phyloP scores from a whole-genome alignment of 1,139 yeast species.

The Protomyces macrosporus region DNA sequence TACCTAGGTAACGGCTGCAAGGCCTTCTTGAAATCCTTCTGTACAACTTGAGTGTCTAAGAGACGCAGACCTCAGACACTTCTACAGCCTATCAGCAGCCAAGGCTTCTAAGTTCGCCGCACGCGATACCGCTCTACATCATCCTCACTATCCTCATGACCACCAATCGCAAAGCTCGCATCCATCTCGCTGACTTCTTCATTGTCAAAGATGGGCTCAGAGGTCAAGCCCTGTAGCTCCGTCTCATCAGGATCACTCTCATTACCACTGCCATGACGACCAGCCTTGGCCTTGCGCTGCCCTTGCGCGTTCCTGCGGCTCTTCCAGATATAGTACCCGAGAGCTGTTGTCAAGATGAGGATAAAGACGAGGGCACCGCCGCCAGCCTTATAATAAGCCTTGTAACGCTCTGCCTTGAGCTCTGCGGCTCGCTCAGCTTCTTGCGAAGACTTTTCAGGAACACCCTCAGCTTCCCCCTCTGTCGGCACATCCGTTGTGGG shows the following conservation, averaged over 20 bases:
- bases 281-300: slow-evolving; percentile 22
- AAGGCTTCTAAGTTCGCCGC: background rate
- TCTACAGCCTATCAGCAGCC: too few species aligned
- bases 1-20: too few species aligned
- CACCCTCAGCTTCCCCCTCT: slow-evolving; percentile 22
- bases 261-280: slow-evolving; percentile 6
- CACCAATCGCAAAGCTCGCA: background rate
- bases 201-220: background rate
- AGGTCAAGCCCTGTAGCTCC: slow-evolving; percentile 31
- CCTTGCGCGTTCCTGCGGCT: slow-evolving; percentile 28
- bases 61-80: too few species aligned
- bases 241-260: slow-evolving; percentile 14
- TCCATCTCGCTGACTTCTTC: background rate
- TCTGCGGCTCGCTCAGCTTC: slow-evolving; percentile 29
- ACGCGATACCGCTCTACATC: background rate
- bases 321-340: slow-evolving; percentile 34
- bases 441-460: background rate
- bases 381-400: slow-evolving; percentile 43
- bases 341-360: slow-evolving; percentile 35
- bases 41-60: too few species aligned
- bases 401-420: slow-evolving; percentile 38
- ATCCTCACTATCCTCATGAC: background rate
- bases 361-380: slow-evolving; percentile 40
- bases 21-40: too few species aligned
- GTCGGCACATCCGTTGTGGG: background rate